These are phyloP conservation scores for Malus hybrid DNA, from an alignment of 331 rosid species.

Conservation along the genomic window DNA sequence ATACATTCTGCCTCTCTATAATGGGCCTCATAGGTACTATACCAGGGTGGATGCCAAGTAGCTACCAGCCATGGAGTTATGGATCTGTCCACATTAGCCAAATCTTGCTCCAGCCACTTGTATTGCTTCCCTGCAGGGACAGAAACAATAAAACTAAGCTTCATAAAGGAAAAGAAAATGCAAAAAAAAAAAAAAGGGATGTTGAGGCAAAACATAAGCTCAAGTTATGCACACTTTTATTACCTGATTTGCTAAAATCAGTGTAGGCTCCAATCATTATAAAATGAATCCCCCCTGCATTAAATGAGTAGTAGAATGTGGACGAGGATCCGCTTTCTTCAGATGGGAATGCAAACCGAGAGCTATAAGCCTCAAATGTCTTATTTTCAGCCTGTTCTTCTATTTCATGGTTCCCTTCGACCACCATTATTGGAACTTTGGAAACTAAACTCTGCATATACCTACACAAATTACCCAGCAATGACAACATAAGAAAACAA, in stretches of 20 bases:
- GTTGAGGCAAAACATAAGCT: neutral
- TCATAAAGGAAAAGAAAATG: neutral
- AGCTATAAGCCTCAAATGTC: slow-evolving; percentile 73
- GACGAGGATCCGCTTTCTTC: slow-evolving; percentile 79
- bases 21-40: slow-evolving; percentile 59
- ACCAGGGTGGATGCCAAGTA: slow-evolving; percentile 91
- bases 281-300: slow-evolving; percentile 84
- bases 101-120: slow-evolving; percentile 78
- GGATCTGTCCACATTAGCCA: slow-evolving; percentile 59
- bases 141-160: neutral
- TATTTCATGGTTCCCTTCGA: slow-evolving; percentile 85
- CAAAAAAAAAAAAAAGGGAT: neutral
- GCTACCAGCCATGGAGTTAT: slow-evolving; percentile 84
- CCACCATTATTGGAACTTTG: slow-evolving; percentile 75
- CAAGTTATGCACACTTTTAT: neutral
- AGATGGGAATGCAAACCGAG: slow-evolving; percentile 82
- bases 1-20: slow-evolving; percentile 83
- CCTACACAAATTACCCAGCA: slow-evolving; percentile 41
- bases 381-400: slow-evolving; percentile 50
- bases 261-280: slow-evolving; percentile 83
- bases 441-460: slow-evolving; percentile 72
- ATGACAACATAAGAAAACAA: slow-evolving; percentile 3
- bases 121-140: slow-evolving; percentile 47
- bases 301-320: slow-evolving; percentile 70
- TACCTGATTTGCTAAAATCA: slow-evolving; percentile 49